Base-by-base conservation (phyloP, 257 asterid genomes). In the Henckelia pumila region DNA sequence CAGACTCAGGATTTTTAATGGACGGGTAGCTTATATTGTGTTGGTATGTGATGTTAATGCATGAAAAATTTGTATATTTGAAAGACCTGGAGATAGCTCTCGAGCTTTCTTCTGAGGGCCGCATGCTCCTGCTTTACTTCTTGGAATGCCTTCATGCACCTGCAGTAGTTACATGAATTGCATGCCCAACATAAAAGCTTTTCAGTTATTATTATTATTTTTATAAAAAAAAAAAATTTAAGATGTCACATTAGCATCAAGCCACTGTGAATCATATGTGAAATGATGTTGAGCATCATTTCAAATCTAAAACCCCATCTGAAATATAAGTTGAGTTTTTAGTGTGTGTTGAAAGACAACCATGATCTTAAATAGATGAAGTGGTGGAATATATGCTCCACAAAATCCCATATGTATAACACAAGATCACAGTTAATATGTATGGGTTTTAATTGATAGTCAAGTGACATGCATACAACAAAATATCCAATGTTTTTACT, bases 51-150 rank as follows among this genome's bases (percentile, higher is more conserved):
- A 40, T 40, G 50, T 40, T 40, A 3, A 3, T 35, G 47, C 50
- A 40, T 40, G 50, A 13, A 40, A 30, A 40, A 13, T 40, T 13
- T 40, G 5, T 40, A 13, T 8, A 13, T 40, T 40, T 40, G 17
- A 57, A 70, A 72, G 14, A 85, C 97, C 95, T 89, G 83, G 75
- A 91, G 83, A 71, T 88, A 91, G 65, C 75, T 67, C 67, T 86
- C 95, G 33, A 88, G 92, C 71, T 86, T 86, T 78, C 67, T 74
- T 80, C 61, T 84, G 10, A 90, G 85, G 66, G 72, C 67, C 63
- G 84, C 82, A 71, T 86, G 83, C 68, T 86, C 92, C 79, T 81
- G 89, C 75, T 88, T 91, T 60, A 80, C 84, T 64, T 74, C 80
- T 76, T 83, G 85, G 76, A 91, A 79, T 73, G 87, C 53, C 78